These are phyloP conservation scores for Oenanthe javanica DNA, from an alignment of 140 eudicot genomes.

Conservation along the genomic window DNA sequence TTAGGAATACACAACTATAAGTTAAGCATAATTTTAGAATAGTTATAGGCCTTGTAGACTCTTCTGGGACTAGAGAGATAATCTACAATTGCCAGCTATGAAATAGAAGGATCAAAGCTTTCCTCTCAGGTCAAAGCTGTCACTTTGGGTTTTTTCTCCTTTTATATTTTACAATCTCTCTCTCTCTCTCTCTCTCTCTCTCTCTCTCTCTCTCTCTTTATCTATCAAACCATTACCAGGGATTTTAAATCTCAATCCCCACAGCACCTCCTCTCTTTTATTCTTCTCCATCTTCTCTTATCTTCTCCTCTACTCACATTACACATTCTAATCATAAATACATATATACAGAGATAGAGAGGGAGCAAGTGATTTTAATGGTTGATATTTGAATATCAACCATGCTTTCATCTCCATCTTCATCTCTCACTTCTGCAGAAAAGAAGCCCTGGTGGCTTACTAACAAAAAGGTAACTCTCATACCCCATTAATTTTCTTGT, in stretches of 20 bases:
- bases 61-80: conserved; percentile 30
- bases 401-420: conserved; percentile 42
- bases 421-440: conserved; percentile 30
- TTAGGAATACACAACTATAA: neutral
- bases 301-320: neutral
- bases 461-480: conserved; percentile 53
- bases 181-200: conserved; percentile 12
- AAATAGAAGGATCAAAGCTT: conserved; percentile 53
- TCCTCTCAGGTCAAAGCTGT: conserved; percentile 68
- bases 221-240: conserved; percentile 12
- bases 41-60: neutral
- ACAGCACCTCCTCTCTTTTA: conserved; percentile 5
- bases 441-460: conserved; percentile 65
- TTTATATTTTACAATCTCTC: neutral
- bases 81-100: conserved; percentile 76
- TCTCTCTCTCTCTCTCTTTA: conserved; percentile 13
- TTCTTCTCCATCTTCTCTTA: conserved; percentile 5
- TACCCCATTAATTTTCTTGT: neutral
- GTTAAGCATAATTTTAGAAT: neutral
- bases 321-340: neutral
- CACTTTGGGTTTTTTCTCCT: conserved; percentile 19
- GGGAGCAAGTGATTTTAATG: conserved; percentile 21
- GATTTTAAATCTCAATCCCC: conserved; percentile 16
- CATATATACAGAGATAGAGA: neutral
- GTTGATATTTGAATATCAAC: conserved; percentile 38